Conservation (phyloP, 495 filamentous ascomycete genomes). For the Aspergillus haitiensis region DNA sequence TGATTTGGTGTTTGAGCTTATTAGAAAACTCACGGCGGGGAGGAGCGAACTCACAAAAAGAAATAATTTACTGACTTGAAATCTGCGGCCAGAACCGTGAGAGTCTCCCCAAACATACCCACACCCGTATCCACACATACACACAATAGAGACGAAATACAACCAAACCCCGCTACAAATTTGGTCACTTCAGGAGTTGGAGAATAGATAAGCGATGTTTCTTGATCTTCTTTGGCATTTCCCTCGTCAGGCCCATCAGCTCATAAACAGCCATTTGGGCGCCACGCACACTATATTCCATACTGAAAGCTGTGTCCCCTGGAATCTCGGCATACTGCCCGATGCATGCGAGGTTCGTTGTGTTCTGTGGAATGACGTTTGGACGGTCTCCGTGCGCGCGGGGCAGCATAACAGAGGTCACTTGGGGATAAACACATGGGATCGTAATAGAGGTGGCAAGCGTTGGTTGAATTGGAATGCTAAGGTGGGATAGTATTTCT, state of each 20-base stretch:
- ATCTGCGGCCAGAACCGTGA: too few relatives aligned
- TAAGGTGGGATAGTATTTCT: not conserved
- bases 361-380: not conserved
- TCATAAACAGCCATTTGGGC: constrained; percentile 1
- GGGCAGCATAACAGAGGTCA: not conserved
- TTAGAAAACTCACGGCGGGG: too few relatives aligned
- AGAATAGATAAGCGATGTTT: too few relatives aligned
- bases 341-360: constrained; percentile 1
- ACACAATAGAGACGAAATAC: too few relatives aligned
- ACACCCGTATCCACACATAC: too few relatives aligned
- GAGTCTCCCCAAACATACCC: too few relatives aligned
- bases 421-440: not conserved
- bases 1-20: too few relatives aligned
- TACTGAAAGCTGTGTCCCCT: not conserved
- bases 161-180: too few relatives aligned
- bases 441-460: not conserved
- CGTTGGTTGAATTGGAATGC: not conserved
- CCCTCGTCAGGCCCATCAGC: not conserved
- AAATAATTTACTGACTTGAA: too few relatives aligned
- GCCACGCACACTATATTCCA: not conserved
- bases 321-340: not conserved
- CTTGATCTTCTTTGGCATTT: too few relatives aligned
- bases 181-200: too few relatives aligned
- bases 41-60: too few relatives aligned
- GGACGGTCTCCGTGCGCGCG: not conserved